These are phyloP conservation scores for Pseudopyricularia cyperi DNA, from an alignment of 2,329 filamentous ascomycete species.

Conservation along the genomic window DNA sequence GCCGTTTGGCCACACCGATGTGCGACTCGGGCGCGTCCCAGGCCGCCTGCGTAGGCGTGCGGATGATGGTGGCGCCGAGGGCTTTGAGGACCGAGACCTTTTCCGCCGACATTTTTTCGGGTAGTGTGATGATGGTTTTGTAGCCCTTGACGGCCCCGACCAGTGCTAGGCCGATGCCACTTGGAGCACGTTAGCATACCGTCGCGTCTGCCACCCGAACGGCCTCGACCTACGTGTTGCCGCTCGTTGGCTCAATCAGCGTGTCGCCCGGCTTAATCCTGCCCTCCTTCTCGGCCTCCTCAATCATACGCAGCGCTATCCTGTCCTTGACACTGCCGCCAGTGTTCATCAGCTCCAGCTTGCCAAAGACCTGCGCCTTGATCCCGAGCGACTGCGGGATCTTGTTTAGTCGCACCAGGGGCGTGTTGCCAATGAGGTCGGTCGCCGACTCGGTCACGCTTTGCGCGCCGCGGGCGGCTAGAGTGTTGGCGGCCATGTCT, in stretches of 20 bases:
- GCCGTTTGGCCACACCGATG: constrained; percentile 80
- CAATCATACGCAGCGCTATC: constrained; percentile 94
- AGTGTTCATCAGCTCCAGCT: constrained; percentile 87
- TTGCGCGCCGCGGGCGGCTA: background rate
- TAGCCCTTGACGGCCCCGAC: constrained; percentile 95
- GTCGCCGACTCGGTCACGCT: constrained; percentile 46
- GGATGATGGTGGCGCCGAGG: constrained; percentile 91
- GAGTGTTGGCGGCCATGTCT: background rate
- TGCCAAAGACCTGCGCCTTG: constrained; percentile 78
- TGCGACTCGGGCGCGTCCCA: constrained; percentile 93
- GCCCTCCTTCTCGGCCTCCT: constrained; percentile 81
- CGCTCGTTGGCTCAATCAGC: constrained; percentile 93
- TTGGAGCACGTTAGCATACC: constrained; percentile 11
- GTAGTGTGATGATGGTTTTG: constrained; percentile 95
- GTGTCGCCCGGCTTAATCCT: constrained; percentile 96
- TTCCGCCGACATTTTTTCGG: constrained; percentile 98
- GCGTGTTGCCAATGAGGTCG: constrained; percentile 88
- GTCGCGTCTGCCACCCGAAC: background rate
- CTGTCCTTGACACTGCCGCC: constrained; percentile 90
- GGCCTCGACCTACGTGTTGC: constrained; percentile 58
- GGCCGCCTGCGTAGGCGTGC: constrained; percentile 89
- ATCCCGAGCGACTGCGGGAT: constrained; percentile 85
- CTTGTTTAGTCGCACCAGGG: constrained; percentile 87
- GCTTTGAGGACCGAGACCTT: constrained; percentile 93
- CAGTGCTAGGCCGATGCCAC: constrained; percentile 83